Evolutionary conservation across 371 early-diverging fungal genomes (phyloP).

Genomic region (Capniomyces stellatus): DNA sequence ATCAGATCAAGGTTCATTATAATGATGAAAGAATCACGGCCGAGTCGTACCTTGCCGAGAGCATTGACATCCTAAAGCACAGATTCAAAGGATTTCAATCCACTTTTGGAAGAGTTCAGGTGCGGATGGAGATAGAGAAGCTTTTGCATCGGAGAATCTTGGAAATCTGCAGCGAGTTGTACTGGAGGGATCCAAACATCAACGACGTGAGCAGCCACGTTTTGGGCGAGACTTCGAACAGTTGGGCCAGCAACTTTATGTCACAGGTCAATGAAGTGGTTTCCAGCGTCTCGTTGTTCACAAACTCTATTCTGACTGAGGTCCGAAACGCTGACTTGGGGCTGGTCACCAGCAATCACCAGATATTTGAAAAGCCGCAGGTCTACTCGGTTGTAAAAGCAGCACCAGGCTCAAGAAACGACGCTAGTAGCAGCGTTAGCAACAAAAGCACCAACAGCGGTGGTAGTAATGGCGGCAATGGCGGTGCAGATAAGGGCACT

Average conservation of each 20-base stretch:
- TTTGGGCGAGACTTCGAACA: background rate
- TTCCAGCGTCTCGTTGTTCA: background rate
- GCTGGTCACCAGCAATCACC: background rate
- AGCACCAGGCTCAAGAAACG: background rate
- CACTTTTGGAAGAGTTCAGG: constrained; percentile 78
- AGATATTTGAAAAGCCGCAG: too few species aligned
- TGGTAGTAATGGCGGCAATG: background rate
- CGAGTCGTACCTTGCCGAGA: constrained; percentile 88
- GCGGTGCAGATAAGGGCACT: background rate
- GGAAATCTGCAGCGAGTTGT: constrained; percentile 78
- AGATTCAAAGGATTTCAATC: constrained; percentile 77
- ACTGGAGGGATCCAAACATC: constrained; percentile 72
- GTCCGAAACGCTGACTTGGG: background rate
- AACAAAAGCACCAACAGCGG: background rate
- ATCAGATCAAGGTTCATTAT: constrained; percentile 96
- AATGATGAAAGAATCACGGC: constrained; percentile 85
- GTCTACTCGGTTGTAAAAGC: too few species aligned
- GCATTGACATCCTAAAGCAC: constrained; percentile 80
- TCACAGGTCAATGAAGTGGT: background rate
- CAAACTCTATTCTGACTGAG: background rate
- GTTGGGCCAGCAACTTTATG: background rate
- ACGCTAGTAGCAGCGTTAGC: constrained; percentile 3
- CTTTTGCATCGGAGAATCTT: constrained; percentile 78
- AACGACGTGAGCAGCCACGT: constrained; percentile 40
- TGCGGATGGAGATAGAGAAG: constrained; percentile 65